phyloP scores from a whole-genome alignment of 2,329 filamentous ascomycete genomes.

The Monosporascus sp. region DNA sequence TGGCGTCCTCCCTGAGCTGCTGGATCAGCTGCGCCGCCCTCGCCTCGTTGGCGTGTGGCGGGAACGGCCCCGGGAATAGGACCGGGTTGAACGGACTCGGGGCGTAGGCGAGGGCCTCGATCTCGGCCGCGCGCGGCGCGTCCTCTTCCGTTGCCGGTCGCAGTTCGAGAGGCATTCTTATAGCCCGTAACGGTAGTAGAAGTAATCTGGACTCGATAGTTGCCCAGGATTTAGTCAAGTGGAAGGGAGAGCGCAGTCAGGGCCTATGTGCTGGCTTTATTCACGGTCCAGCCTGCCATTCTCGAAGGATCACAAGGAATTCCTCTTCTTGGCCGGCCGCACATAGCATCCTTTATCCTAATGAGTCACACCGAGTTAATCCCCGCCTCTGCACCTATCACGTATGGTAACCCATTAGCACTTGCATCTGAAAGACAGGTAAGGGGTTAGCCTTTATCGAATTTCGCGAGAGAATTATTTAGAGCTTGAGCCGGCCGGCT shows the following conservation, averaged over 20 bases:
- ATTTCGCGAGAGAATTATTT: no score
- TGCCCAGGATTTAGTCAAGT: no score
- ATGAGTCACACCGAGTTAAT: not conserved
- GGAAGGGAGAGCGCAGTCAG: no score
- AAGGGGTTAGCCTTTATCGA: not conserved
- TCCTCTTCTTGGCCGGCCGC: no score
- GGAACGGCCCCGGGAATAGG: conserved; percentile 30
- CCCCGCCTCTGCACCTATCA: no score
- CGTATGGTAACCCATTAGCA: no score
- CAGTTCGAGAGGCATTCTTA: conserved; percentile 34
- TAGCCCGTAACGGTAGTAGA: no score
- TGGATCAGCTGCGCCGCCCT: conserved; percentile 18
- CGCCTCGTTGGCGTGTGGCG: conserved; percentile 14
- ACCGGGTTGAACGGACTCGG: conserved; percentile 24
- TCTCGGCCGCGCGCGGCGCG: conserved; percentile 28
- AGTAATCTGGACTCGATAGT: no score
- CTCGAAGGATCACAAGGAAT: not conserved
- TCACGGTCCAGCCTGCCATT: not conserved
- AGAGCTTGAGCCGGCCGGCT: not conserved
- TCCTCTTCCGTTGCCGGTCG: conserved; percentile 31
- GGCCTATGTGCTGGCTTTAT: no score
- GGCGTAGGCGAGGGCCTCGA: conserved; percentile 34
- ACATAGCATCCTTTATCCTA: not conserved
- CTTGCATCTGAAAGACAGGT: not conserved
- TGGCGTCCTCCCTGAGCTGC: conserved; percentile 16